These are phyloP conservation scores for Hylodesmum podocarpum DNA, from an alignment of 306 rosid species.

Conservation along the genomic window DNA sequence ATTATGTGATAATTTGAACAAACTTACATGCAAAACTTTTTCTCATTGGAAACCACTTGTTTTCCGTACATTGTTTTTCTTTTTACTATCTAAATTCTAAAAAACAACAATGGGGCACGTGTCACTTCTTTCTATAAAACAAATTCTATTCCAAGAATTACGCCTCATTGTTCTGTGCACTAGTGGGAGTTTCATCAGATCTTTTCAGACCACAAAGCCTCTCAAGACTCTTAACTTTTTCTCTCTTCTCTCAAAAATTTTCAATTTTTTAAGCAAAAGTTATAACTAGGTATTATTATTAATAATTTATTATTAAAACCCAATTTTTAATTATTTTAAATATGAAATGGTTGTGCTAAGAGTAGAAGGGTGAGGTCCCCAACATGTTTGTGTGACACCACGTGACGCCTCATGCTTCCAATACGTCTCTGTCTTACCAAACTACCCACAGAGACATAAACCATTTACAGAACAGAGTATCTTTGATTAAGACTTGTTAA, in stretches of 20 bases:
- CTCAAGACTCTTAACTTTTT: neutral
- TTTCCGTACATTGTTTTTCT: constrained; percentile 27
- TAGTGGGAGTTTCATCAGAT: constrained; percentile 12
- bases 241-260: neutral
- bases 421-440: constrained; percentile 36
- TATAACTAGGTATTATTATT: neutral
- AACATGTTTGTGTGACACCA: constrained; percentile 20
- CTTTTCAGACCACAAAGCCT: constrained; percentile 25
- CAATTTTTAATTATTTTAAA: neutral
- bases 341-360: neutral
- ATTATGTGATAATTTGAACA: neutral
- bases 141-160: constrained; percentile 28
- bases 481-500: constrained; percentile 47
- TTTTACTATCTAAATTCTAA: neutral
- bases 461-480: constrained; percentile 1
- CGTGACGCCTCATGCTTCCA: constrained; percentile 38
- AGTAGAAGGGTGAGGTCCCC: constrained; percentile 31
- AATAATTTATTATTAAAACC: neutral
- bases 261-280: neutral
- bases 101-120: constrained; percentile 31
- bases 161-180: constrained; percentile 24
- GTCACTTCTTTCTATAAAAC: constrained; percentile 28
- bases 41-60: constrained; percentile 8
- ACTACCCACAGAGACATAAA: constrained; percentile 19
- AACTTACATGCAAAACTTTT: constrained; percentile 1